These are phyloP conservation scores for Ganoderma meredithae DNA, from an alignment of 1,284 basidiomycete genomes.

Conservation along the genomic window DNA sequence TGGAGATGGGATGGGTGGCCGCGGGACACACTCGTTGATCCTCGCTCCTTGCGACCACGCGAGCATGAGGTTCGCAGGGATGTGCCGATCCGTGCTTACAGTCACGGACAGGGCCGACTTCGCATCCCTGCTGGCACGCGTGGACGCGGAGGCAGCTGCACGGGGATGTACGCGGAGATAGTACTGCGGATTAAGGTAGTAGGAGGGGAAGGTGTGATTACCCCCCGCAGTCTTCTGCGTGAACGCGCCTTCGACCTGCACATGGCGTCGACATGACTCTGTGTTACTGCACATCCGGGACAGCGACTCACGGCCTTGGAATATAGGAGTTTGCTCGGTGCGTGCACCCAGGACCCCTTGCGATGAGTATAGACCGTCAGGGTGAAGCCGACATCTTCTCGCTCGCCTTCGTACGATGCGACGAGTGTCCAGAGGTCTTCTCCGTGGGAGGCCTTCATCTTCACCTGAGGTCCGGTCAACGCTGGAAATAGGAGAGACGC, in stretches of 20 bases:
- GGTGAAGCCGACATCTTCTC: constrained; percentile 69
- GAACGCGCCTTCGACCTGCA: constrained; percentile 68
- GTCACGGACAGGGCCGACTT: constrained; percentile 59
- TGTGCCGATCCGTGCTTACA: constrained; percentile 65
- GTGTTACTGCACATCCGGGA: not conserved
- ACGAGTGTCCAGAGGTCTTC: constrained; percentile 60
- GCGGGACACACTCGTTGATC: constrained; percentile 69
- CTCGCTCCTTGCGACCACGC: constrained; percentile 82
- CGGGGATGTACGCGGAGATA: constrained; percentile 61
- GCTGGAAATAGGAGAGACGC: not conserved
- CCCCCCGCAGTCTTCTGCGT: constrained; percentile 84
- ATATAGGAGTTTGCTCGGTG: constrained; percentile 48
- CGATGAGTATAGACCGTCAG: constrained; percentile 61
- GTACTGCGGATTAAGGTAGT: constrained; percentile 93
- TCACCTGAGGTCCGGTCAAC: constrained; percentile 38
- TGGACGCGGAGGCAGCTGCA: constrained; percentile 15
- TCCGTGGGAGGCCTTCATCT: constrained; percentile 44
- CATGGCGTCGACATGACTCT: constrained; percentile 8
- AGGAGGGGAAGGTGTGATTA: constrained; percentile 80
- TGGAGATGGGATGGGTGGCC: not conserved
- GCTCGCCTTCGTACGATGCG: constrained; percentile 70
- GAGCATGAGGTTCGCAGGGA: constrained; percentile 79
- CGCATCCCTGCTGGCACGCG: constrained; percentile 28
- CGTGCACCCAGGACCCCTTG: constrained; percentile 59
- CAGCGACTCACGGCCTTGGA: constrained; percentile 48